Evolutionary conservation across 129 eudicot genomes (phyloP), one percentile per base, ranked within the genome.

Genomic region (Ambrosia artemisiifolia): DNA sequence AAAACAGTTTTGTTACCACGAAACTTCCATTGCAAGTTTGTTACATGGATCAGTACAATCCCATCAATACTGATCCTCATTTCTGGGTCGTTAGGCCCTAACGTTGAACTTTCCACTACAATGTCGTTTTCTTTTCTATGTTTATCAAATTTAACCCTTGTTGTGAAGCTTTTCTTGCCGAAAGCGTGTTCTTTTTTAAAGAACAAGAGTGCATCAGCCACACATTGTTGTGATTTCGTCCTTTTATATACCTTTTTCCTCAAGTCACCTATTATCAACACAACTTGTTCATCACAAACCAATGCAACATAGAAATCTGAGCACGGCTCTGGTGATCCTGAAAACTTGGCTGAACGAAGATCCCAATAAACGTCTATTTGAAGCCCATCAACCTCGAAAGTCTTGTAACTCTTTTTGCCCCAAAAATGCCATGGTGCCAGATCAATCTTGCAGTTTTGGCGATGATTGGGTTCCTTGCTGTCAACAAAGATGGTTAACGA

Each of bases 371-470:
- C 80, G 5, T 94, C 96, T 5, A 90, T 35, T 70, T 84, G 93
- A 20, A 70, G 81, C 12, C 87, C 86, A 65, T 94, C 98, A 17
- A 94, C 85, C 53, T 82, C 81, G 19, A 90, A 85, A 0, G 88
- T 82, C 36, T 94, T 90, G 85, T 79, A 87, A 16, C 98, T 91
- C 59, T 87, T 94, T 61, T 81, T 90, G 28, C 95, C 79, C 98
- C 98, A 94, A 83, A 94, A 94, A 65, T 94, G 93, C 98, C 98
- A 94, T 11, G 97, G 98, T 30, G 88, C 91, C 24, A 94, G 83
- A 70, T 94, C 98, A 8, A 90, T 83, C 70, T 84, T 94, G 87
- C 96, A 94, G 13, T 85, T 76, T 24, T 79, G 79, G 9, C 76
- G 82, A 14, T 36, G 74, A 38, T 90, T 79, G 4, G 71, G 47